These are phyloP conservation scores for Sphaerulina vaccinii DNA, from an alignment of 2,329 filamentous ascomycete species.

Conservation along the genomic window DNA sequence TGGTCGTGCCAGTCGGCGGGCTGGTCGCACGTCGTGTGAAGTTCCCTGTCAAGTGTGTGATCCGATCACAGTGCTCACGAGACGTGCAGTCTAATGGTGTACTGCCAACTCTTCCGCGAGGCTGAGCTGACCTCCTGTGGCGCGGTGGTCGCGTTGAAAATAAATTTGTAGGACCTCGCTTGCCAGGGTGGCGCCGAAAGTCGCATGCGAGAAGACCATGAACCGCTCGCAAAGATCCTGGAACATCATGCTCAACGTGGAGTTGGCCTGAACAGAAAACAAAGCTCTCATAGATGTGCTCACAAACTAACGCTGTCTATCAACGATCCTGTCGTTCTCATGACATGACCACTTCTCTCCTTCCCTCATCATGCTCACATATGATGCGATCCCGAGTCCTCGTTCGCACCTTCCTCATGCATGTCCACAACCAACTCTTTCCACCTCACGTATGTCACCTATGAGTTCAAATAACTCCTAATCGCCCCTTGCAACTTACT, in stretches of 20 bases:
- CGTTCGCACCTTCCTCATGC: not conserved
- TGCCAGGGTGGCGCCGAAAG: no score
- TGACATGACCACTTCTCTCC: not conserved
- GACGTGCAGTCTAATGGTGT: no score
- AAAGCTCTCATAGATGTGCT: not conserved
- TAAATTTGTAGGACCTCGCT: no score
- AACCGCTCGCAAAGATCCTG: no score
- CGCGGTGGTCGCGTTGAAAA: no score
- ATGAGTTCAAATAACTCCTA: slow-evolving; percentile 37
- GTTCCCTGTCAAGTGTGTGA: not conserved
- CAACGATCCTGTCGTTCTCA: not conserved
- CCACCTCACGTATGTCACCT: not conserved
- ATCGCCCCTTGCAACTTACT: slow-evolving; percentile 70
- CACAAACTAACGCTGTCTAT: not conserved
- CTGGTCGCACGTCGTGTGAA: not conserved
- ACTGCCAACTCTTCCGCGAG: no score
- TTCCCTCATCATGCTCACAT: not conserved
- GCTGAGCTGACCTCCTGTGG: no score
- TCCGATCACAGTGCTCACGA: not conserved
- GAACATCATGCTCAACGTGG: no score
- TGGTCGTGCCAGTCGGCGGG: no score
- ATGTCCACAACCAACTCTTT: not conserved
- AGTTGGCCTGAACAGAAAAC: not conserved
- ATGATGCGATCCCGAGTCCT: not conserved
- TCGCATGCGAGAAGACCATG: no score